A percentile compares a stretch with the other conserved stretches of the same genome.
Evolutionary conservation across 1,284 basidiomycete genomes (phyloP).

Genomic region (Ganoderma multipileum): DNA sequence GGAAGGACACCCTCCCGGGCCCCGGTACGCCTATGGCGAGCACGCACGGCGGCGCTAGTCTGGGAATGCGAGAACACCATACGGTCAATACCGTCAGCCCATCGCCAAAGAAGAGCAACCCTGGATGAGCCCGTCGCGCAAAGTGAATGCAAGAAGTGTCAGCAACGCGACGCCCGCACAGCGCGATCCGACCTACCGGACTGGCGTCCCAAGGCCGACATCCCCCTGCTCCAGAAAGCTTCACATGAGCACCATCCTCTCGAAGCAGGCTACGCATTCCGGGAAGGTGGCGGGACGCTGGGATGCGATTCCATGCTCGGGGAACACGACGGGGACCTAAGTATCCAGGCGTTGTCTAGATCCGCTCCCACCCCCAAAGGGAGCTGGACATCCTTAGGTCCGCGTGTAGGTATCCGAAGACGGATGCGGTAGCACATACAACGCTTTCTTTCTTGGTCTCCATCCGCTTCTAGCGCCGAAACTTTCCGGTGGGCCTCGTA

Average conservation of each 20-base stretch:
- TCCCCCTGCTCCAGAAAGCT: background rate
- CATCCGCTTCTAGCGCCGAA: slow-evolving; percentile 67
- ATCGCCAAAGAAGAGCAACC: slow-evolving; percentile 16
- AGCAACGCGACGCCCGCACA: slow-evolving; percentile 81
- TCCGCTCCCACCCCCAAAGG: background rate
- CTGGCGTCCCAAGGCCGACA: background rate
- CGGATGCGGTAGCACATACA: background rate
- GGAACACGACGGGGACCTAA: background rate
- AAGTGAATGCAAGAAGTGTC: slow-evolving; percentile 22
- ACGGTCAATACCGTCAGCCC: slow-evolving; percentile 8
- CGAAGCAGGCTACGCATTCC: background rate
- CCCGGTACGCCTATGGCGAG: background rate
- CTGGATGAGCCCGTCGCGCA: background rate
- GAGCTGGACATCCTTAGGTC: background rate
- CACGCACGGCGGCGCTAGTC: slow-evolving; percentile 9
- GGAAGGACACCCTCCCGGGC: slow-evolving; percentile 75
- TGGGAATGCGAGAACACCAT: slow-evolving; percentile 7
- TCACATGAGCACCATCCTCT: slow-evolving; percentile 1
- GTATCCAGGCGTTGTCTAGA: background rate
- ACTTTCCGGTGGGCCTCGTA: background rate
- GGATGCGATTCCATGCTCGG: background rate
- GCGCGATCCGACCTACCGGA: slow-evolving; percentile 40
- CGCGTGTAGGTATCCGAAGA: slow-evolving; percentile 6
- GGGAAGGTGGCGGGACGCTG: background rate
- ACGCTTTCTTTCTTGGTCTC: slow-evolving; percentile 27